Conservation (phyloP, 139 green algal genomes). For the Chlamydomonas schloesseri region DNA sequence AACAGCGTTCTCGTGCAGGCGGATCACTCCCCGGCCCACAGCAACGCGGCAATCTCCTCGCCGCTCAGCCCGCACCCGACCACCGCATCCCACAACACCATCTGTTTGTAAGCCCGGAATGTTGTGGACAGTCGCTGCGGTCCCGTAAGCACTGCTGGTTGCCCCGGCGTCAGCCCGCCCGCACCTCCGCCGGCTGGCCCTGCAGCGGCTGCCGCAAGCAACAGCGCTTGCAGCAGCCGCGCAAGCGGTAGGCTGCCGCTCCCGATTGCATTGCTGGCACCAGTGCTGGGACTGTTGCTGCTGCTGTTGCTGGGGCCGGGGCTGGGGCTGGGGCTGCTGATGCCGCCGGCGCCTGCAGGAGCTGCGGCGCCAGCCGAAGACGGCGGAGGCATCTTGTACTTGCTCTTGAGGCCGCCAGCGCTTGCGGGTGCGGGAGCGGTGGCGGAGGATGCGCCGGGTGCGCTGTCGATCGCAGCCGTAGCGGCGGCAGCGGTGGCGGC, state of each 20-base stretch:
- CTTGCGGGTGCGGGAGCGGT: background rate
- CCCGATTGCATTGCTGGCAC: background rate
- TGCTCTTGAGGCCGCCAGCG: background rate
- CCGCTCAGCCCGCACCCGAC: background rate
- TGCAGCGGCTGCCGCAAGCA: background rate
- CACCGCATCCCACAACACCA: slow-evolving; percentile 50
- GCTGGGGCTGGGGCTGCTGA: background rate
- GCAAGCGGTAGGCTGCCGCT: too few species aligned
- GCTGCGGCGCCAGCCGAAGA: too few species aligned
- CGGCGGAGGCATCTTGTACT: background rate
- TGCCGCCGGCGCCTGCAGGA: too few species aligned
- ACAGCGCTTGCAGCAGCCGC: background rate
- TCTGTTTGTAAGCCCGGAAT: slow-evolving; percentile 39
- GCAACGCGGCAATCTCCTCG: background rate
- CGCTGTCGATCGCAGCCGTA: background rate
- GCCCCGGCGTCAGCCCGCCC: too few species aligned
- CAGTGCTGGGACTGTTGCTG: background rate
- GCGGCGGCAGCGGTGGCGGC: background rate
- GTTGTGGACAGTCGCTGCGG: background rate
- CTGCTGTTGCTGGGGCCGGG: background rate
- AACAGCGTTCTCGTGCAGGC: too few species aligned
- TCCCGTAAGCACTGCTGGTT: slow-evolving; percentile 3
- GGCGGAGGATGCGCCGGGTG: background rate
- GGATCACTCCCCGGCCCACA: too few species aligned
- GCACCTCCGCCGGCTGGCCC: background rate